Percentiles rank a stretch among this genome's conserved stretches.
Conservation (phyloP, 441 rosid species). For the Daphne laureola region DNA sequence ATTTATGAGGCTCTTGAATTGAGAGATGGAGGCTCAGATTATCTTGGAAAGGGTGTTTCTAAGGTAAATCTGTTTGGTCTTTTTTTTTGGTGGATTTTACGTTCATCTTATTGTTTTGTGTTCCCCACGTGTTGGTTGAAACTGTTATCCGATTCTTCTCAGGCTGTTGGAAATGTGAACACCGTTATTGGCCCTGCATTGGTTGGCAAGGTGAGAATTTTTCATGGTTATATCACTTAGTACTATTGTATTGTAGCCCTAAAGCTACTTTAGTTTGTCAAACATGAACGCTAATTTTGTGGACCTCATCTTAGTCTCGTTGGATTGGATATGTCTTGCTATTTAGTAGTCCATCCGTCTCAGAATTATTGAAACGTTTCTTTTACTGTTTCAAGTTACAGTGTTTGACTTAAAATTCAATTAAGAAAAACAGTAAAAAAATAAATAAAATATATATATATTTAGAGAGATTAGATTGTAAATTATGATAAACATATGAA, state of each 20-base stretch:
- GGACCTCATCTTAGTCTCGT: no score
- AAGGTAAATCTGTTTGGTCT: conserved; percentile 36
- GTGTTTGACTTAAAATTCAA: no score
- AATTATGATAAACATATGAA: no score
- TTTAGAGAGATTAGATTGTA: no score
- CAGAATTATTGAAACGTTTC: no score
- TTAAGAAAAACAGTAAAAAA: no score
- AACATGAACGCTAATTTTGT: no score
- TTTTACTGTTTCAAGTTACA: no score
- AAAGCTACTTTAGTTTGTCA: no score
- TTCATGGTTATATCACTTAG: neutral
- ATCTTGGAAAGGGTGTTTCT: conserved; percentile 90
- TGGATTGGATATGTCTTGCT: no score
- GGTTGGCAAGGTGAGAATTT: conserved; percentile 65
- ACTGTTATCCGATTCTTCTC: neutral
- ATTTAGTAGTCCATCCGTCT: no score
- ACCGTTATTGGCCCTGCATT: conserved; percentile 80
- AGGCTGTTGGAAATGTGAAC: conserved; percentile 95
- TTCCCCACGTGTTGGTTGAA: neutral
- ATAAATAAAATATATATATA: no score
- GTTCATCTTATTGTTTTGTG: neutral
- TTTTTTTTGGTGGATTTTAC: neutral
- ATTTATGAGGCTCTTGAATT: conserved; percentile 91
- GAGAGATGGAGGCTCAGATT: conserved; percentile 93
- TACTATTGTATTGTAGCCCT: neutral